Conservation (phyloP, 2,329 filamentous ascomycete species). For the Fusarium sp. region DNA sequence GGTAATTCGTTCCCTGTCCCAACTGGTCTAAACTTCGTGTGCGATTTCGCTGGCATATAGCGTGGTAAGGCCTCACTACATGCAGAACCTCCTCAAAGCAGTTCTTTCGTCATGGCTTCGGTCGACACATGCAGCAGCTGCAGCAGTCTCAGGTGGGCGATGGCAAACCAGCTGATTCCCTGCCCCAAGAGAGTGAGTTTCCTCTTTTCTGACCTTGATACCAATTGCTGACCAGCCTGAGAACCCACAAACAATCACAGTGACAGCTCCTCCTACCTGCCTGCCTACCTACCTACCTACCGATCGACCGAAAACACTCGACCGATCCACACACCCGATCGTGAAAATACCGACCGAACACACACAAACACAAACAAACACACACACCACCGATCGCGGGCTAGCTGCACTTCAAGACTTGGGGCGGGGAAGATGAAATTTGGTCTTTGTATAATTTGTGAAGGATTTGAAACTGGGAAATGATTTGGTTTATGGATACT, state of each 20-base stretch:
- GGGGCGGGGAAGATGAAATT: not conserved
- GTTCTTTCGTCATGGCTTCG: not conserved
- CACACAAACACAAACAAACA: not conserved
- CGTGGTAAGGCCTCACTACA: not conserved
- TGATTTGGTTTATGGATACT: not conserved
- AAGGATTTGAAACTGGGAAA: not conserved
- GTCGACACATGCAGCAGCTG: not conserved
- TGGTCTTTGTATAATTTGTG: not conserved
- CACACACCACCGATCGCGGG: not conserved
- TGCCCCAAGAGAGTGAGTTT: not conserved
- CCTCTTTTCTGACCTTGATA: not conserved
- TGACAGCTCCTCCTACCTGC: not conserved
- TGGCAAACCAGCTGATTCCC: not conserved
- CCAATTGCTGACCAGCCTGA: not conserved
- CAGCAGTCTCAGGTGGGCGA: not conserved
- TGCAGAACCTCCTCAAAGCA: not conserved
- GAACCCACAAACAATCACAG: not conserved
- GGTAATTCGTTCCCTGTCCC: not conserved
- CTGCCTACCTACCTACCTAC: not conserved
- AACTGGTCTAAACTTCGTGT: not conserved
- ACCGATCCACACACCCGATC: not conserved
- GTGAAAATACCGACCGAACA: not conserved
- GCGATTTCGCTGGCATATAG: not conserved
- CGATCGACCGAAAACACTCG: not conserved
- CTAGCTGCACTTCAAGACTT: not conserved